These are phyloP conservation scores for Fusarium decemcellulare DNA, from an alignment of 2,329 filamentous ascomycete species.

Conservation along the genomic window DNA sequence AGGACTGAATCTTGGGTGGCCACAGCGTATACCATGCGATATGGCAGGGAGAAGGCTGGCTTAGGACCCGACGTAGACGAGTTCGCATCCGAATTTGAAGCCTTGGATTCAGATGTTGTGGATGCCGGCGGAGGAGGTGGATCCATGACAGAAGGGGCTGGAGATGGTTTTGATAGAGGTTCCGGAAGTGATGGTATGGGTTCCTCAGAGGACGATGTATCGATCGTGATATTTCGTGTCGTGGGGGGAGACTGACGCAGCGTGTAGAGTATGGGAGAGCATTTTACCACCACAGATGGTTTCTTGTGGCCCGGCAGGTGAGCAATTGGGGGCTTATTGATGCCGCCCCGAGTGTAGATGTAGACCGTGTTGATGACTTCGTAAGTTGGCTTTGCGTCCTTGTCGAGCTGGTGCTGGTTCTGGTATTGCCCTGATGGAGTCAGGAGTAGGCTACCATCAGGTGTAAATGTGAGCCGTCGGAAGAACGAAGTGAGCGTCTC, in stretches of 20 bases:
- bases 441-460: conserved; percentile 92
- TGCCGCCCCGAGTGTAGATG: conserved; percentile 95
- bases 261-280: conserved; percentile 91
- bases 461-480: conserved; percentile 91
- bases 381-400: conserved; percentile 80
- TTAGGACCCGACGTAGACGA: conserved; percentile 71
- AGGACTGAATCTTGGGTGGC: conserved; percentile 96
- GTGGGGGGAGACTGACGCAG: conserved; percentile 76
- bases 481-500: conserved; percentile 99
- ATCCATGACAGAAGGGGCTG: conserved; percentile 79
- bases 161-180: conserved; percentile 76
- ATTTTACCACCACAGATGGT: conserved; percentile 94
- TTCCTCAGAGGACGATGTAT: conserved; percentile 91
- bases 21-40: conserved; percentile 96
- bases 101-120: conserved; percentile 66
- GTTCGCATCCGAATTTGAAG: conserved; percentile 59
- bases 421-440: conserved; percentile 98
- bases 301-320: conserved; percentile 98
- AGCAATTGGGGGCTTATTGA: conserved; percentile 96
- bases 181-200: conserved; percentile 88
- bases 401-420: conserved; percentile 75
- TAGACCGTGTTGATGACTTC: conserved; percentile 98
- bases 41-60: conserved; percentile 86
- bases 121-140: conserved; percentile 77
- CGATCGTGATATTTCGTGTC: conserved; percentile 93